These are phyloP conservation scores for Cyberlindnera amylophila DNA, from an alignment of 805 yeast genomes.

Conservation along the genomic window DNA sequence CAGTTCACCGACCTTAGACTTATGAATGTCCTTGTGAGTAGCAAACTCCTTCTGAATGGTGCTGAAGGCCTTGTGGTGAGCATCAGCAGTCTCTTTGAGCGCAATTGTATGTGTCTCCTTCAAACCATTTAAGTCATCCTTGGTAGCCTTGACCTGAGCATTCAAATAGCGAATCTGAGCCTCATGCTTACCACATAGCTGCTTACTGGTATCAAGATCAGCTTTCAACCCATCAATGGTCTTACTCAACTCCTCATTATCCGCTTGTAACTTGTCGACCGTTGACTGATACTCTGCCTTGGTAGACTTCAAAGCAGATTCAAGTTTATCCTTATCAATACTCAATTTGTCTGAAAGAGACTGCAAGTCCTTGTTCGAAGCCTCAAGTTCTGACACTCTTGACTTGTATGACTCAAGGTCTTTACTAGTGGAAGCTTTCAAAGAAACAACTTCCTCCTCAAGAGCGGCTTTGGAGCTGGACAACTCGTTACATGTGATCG, in stretches of 20 bases:
- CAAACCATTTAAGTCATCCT: conserved; percentile 1
- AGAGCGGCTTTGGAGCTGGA: conserved; percentile 23
- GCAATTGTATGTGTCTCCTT: conserved; percentile 7
- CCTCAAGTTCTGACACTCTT: conserved; percentile 13
- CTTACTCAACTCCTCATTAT: conserved; percentile 5
- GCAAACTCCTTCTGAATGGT: conserved; percentile 9
- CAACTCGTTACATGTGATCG: conserved; percentile 30
- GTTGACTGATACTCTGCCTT: conserved; percentile 3
- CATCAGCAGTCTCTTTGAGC: conserved; percentile 1
- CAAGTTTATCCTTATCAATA: conserved; percentile 9
- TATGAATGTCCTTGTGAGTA: conserved; percentile 5
- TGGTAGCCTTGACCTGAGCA: conserved; percentile 9
- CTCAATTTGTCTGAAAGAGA: conserved; percentile 9
- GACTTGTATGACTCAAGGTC: conserved; percentile 17
- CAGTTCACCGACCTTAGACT: not conserved
- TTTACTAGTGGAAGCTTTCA: conserved; percentile 6
- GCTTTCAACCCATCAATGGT: conserved; percentile 7
- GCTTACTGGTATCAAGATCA: conserved; percentile 14
- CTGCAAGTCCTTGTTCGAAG: conserved; percentile 11
- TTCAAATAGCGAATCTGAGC: conserved; percentile 12
- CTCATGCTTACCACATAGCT: conserved; percentile 6
- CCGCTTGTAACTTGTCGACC: conserved; percentile 1
- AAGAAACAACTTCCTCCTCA: conserved; percentile 14
- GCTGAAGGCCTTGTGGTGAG: conserved; percentile 4
- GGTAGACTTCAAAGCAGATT: not conserved